Evolutionary conservation across 2,329 filamentous ascomycete species (phyloP).

Genomic region (Orbilia javanica): DNA sequence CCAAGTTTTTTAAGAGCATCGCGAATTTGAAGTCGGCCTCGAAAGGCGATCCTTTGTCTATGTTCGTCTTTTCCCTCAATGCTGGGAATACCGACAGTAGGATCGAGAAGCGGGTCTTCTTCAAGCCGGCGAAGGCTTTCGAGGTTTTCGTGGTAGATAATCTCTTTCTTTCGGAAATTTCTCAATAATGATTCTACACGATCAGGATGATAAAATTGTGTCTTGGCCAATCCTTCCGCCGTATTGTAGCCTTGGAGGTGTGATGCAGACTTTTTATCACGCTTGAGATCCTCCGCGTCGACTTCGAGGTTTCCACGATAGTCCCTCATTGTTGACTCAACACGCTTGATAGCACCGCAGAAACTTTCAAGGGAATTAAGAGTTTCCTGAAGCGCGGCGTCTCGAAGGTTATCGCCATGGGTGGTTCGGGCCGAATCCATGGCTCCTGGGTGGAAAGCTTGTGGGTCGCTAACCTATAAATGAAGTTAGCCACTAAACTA

Average conservation of each 20-base stretch:
- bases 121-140: constrained; percentile 31
- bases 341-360: constrained; percentile 31
- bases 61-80: constrained; percentile 7
- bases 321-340: constrained; percentile 34
- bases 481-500: neutral
- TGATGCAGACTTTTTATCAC: neutral
- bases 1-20: constrained; percentile 37
- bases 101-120: constrained; percentile 31
- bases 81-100: constrained; percentile 24
- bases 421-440: neutral
- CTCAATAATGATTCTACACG: constrained; percentile 14
- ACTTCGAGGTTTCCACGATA: constrained; percentile 36
- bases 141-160: constrained; percentile 22
- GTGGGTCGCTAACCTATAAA: neutral
- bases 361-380: constrained; percentile 37
- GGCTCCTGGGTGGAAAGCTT: neutral
- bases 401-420: neutral
- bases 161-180: constrained; percentile 37
- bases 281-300: constrained; percentile 27
- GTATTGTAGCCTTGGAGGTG: neutral
- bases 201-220: constrained; percentile 19
- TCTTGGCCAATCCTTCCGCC: neutral
- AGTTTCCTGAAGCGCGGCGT: constrained; percentile 17
- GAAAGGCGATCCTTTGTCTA: constrained; percentile 31
- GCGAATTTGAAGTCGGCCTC: constrained; percentile 28